Evolutionary conservation across 176 grass and related monocot species (phyloP), one percentile per base, ranked within the genome.

Genomic region (Cocos nucifera): DNA sequence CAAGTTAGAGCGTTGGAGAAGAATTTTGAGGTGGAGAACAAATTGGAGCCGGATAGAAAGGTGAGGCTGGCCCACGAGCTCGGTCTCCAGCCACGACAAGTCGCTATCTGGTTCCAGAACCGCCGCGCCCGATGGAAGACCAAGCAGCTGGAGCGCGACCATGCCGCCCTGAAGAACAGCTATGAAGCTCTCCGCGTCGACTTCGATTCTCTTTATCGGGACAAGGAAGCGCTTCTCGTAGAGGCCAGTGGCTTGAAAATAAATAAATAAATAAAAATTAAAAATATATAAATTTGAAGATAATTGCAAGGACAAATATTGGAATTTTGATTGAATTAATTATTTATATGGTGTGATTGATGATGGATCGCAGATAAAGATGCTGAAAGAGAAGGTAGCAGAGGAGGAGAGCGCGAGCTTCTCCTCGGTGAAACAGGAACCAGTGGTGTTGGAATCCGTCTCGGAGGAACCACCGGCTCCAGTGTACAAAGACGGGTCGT

Each of bases 31-130:
- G 90, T 90, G 62, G 90, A 95, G 73, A 95, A 95, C 83, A 95
- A 89, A 71, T 71, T 95, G 61, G 90, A 95, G 83, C 83, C 90
- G 6, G 86, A 95, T 80, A 83, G 77, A 50, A 95, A 95, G 83
- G 65, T 73, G 4, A 69, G 83, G 21, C 86, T 95, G 71, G 86
- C 90, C 1, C 73, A 82, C 22, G 90, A 95, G 44, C 82, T 95
- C 65, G 90, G 64, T 32, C 74, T 95, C 55, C 83, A 95, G 68
- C 90, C 86, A 16, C 86, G 90, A 58, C 90, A 95, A 59, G 90
- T 95, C 39, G 90, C 90, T 18, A 79, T 95, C 56, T 95, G 90
- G 90, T 95, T 95, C 71, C 90, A 95, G 83, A 95, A 95, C 83
- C 90, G 90, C 56, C 90, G 90, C 29, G 90, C 90, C 5, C 71